phyloP scores from a whole-genome alignment of 2,329 filamentous ascomycete genomes.

The Paraphoma sp. region DNA sequence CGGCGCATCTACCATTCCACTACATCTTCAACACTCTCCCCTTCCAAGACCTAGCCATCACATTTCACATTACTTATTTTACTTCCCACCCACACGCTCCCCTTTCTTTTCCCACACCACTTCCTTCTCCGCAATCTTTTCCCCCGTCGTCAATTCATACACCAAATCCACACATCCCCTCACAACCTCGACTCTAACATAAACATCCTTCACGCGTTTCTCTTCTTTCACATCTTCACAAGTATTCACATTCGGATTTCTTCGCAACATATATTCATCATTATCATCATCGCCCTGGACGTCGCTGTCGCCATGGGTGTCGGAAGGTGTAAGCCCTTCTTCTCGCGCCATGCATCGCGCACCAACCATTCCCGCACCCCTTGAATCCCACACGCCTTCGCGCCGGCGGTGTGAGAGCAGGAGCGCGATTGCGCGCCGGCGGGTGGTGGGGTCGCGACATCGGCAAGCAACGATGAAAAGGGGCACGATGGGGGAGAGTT shows the following conservation, averaged over 20 bases:
- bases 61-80: not conserved
- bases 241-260: not conserved
- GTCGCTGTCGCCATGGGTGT: too few species aligned
- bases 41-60: not conserved
- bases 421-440: conserved; percentile 31
- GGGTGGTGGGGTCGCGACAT: conserved; percentile 35
- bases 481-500: conserved; percentile 35
- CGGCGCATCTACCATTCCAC: not conserved
- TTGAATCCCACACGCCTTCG: conserved; percentile 37
- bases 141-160: conserved; percentile 1
- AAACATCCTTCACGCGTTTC: not conserved
- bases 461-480: conserved; percentile 33
- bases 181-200: not conserved
- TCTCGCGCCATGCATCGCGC: conserved; percentile 29
- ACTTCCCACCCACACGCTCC: not conserved
- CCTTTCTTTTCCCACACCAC: not conserved
- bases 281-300: too few species aligned
- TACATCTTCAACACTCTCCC: too few species aligned
- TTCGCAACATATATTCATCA: not conserved
- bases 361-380: conserved; percentile 30
- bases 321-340: conserved; percentile 9
- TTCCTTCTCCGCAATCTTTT: not conserved
- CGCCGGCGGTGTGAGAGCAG: conserved; percentile 30
- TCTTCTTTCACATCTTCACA: not conserved
- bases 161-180: not conserved